Evolutionary conservation across 139 green algal genomes (phyloP).

Genomic region (Volvox africanus): DNA sequence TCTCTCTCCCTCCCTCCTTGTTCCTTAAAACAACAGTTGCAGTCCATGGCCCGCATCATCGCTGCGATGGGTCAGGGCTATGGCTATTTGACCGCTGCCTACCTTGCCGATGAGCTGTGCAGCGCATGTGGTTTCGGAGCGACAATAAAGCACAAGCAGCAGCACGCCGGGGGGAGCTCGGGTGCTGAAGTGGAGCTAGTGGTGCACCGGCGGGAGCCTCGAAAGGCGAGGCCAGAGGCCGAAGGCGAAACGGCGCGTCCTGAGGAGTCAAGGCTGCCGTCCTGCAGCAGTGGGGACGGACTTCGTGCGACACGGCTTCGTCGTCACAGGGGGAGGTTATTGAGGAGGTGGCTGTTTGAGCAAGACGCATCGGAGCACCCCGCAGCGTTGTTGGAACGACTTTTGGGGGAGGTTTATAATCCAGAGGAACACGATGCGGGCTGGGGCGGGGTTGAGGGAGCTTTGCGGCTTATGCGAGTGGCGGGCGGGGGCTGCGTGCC

Average conservation of each 20-base stretch:
- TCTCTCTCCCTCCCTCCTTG: too few species aligned
- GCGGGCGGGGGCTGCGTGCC: slow-evolving; percentile 22
- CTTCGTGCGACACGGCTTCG: too few species aligned
- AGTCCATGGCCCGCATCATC: neutral
- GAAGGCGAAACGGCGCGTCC: too few species aligned
- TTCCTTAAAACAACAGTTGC: neutral
- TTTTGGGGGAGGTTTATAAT: neutral
- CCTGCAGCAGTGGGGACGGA: too few species aligned
- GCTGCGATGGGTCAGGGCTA: neutral
- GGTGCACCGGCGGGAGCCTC: too few species aligned
- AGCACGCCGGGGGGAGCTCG: neutral
- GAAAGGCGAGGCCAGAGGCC: too few species aligned
- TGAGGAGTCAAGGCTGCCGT: too few species aligned
- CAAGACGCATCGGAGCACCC: neutral
- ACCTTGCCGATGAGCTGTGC: slow-evolving; percentile 31
- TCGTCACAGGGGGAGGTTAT: neutral
- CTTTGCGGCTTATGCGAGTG: neutral
- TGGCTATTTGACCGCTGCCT: neutral
- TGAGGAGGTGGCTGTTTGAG: slow-evolving; percentile 31
- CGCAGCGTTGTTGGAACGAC: neutral
- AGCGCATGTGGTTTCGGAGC: neutral
- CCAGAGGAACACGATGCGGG: neutral
- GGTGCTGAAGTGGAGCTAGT: neutral
- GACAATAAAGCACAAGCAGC: neutral
- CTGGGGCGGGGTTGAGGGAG: neutral